Percentiles rank a stretch among this genome's conserved stretches.
These are phyloP conservation scores for Xylariaceae sp. DNA, from an alignment of 2,329 filamentous ascomycete species.

Conservation along the genomic window DNA sequence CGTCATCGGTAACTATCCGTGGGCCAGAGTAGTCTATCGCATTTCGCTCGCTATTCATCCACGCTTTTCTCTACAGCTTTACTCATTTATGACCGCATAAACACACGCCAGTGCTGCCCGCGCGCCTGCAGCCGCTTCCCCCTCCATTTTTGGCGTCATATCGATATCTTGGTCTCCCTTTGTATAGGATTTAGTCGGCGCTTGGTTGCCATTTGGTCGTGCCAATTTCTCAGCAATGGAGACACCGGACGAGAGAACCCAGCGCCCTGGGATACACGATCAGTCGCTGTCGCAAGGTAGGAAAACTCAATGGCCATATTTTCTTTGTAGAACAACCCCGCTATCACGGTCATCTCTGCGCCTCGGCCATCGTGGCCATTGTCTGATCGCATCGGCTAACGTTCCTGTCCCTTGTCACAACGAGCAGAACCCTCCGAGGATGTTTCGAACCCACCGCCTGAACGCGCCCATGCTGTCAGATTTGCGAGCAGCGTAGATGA, in stretches of 20 bases:
- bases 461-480: constrained; percentile 52
- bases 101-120: constrained; percentile 3
- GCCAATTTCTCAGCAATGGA: constrained; percentile 17
- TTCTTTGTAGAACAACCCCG: constrained; percentile 15
- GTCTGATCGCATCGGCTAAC: constrained; percentile 18
- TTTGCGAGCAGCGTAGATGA: constrained; percentile 68
- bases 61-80: neutral
- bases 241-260: constrained; percentile 15
- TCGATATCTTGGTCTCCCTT: constrained; percentile 1
- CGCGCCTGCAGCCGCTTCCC: neutral
- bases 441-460: constrained; percentile 21
- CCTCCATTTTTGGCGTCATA: neutral
- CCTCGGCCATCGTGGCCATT: constrained; percentile 2
- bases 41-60: neutral
- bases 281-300: constrained; percentile 24
- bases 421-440: constrained; percentile 18
- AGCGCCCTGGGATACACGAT: constrained; percentile 16
- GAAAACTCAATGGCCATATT: constrained; percentile 3
- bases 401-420: constrained; percentile 13
- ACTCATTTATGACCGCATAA: neutral
- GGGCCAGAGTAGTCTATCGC: neutral
- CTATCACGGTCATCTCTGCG: constrained; percentile 3
- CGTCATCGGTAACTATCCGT: constrained; percentile 13
- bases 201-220: neutral
- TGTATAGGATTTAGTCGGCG: neutral